phyloP scores from a whole-genome alignment of 768 basidiomycete species.

The Postia placenta region DNA sequence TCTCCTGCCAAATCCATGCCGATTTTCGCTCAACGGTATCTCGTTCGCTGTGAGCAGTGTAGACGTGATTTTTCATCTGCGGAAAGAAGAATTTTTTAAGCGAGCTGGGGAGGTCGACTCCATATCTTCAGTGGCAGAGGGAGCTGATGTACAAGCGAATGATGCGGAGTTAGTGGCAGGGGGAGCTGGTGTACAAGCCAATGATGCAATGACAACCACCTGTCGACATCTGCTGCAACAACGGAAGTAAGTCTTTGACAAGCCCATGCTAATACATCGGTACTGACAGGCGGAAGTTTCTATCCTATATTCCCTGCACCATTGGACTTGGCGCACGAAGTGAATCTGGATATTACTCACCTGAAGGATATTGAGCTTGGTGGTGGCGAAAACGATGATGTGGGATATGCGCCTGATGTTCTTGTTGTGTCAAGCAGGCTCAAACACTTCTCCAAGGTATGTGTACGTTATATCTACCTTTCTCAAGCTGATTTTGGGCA shows the following conservation, averaged over 20 bases:
- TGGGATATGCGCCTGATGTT: slow-evolving; percentile 68
- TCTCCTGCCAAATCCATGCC: slow-evolving; percentile 80
- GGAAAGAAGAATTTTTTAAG: slow-evolving; percentile 75
- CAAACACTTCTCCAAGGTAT: slow-evolving; percentile 86
- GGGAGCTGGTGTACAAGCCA: slow-evolving; percentile 33
- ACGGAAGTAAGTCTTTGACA: slow-evolving; percentile 51
- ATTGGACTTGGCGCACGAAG: slow-evolving; percentile 61
- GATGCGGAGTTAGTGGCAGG: slow-evolving; percentile 45
- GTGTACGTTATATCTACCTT: slow-evolving; percentile 10
- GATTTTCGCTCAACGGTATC: slow-evolving; percentile 81
- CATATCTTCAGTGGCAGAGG: slow-evolving; percentile 23
- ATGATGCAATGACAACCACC: slow-evolving; percentile 75
- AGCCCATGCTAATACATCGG: not conserved
- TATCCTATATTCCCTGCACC: slow-evolving; percentile 94
- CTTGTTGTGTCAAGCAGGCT: slow-evolving; percentile 83
- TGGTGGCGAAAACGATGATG: slow-evolving; percentile 18
- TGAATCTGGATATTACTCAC: slow-evolving; percentile 90
- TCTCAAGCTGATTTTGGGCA: slow-evolving; percentile 25
- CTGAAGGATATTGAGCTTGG: slow-evolving; percentile 37
- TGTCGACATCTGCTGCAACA: slow-evolving; percentile 83
- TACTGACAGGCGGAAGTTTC: too few species aligned
- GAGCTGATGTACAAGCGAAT: slow-evolving; percentile 34
- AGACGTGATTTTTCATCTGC: slow-evolving; percentile 85
- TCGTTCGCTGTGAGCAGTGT: slow-evolving; percentile 76
- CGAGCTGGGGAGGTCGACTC: slow-evolving; percentile 58